Base-by-base conservation (phyloP, 179 eudicot genomes). In the Corrigiola litoralis region DNA sequence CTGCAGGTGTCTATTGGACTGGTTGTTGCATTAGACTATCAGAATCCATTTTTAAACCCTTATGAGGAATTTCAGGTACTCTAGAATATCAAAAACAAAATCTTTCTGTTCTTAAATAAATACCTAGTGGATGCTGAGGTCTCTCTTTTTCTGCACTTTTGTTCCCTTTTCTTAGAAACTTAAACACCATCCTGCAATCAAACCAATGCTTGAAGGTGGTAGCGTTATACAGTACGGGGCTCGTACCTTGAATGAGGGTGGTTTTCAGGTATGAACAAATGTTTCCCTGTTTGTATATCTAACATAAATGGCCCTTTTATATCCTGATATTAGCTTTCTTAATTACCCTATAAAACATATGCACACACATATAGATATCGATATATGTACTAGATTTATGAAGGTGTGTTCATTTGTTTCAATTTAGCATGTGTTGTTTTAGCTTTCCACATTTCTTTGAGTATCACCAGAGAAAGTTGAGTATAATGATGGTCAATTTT, bases 61-160 rank as follows among this genome's bases (percentile, higher is more conserved):
- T 95, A 86, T 25, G 99, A 95, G 68, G 99, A 95, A 64, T 95
- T 90, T 76, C 99, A 95, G 97, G 99, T 95, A 79, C 44, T 21
- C 1, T 12, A 24, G 21, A 33, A 29, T 34, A 28, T 20, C 13
- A 53, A 21, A 33, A 14, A 34, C 6, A 40, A 14, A 16, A 17
- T 31, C n/a, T 13, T 25, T 58, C 24, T 11, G 34, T 48, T 40
- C 38, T 63, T 20, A 42, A 46, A 28, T 20, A 14, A 31, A 2
- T 33, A 31, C 24, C 53, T 36, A 7, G 25, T 46, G 32, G 67
- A 27, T 45, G 61, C 53, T 74, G 36, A 51, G 50, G 40, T 48
- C 18, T 71, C 37, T 33, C 54, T 11, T 40, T 42, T 41, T 46
- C 68, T 48, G 54, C 52, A 23, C 24, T 27, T 14, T 6, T 6